Base-by-base conservation (phyloP, 495 filamentous ascomycete genomes). In the Penicillium manginii region DNA sequence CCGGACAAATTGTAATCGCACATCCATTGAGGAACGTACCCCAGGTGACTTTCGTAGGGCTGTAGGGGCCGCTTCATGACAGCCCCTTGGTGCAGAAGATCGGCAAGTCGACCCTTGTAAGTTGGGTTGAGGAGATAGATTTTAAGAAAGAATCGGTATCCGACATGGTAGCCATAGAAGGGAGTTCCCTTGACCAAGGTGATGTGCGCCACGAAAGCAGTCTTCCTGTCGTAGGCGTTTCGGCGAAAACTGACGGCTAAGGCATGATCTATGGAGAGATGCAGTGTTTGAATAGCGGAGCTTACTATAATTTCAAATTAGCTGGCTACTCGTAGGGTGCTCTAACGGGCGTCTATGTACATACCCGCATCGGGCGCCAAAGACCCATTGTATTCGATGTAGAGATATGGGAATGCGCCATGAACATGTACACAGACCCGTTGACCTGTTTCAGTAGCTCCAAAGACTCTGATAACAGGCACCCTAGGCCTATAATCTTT, bases 351-450 rank as follows among this genome's bases (percentile, higher is more conserved):
- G 12, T 15, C 9, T 17, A 17, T 32, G 33, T 45, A 63, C 75
- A 63, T 74, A 93, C 92, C 87, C 59, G 85, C 82, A 51, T 88
- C 83, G 32, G 80, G 73, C 9, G 80, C 81, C 48, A 96, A 72
- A 46, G 83, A 83, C 31, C 89, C 90, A 33, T 83, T 80, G 73
- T 98, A 98, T 72, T 94, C 85, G 59, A 98, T 78, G 70, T 91
- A 98, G 10, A 98, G 78, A 69, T 98, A 98, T 4, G 96, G 94
- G 66, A 98, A 92, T 29, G 88, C 93, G 59, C 96, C 94, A 70
- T 98, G 94, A 46, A 98, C 86, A 81, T 98, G 94, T 21, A 91
- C 92, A 76, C 94, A 98, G 15, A 98, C 91, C 61, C 93, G 96
- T 71, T 98, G 93, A 2, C 96, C 96, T 0, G 92, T 91, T 71